Evolutionary conservation across 2,329 filamentous ascomycete genomes (phyloP), one percentile per base, ranked within the genome.

Genomic region (Xylaria sp.): DNA sequence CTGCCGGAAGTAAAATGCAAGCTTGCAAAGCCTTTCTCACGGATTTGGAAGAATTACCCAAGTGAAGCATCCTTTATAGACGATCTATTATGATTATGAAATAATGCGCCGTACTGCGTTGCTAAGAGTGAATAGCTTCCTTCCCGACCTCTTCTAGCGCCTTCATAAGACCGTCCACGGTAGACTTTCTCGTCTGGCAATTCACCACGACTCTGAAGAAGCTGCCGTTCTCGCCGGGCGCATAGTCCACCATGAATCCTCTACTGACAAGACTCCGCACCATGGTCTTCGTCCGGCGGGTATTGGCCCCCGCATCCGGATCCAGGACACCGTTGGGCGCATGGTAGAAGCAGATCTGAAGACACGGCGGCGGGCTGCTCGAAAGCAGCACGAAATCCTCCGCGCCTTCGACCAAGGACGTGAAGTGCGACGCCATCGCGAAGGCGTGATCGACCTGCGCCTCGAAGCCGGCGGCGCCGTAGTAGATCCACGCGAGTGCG

Each of bases 311-410:
- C 5, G 77, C 71, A 17, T 82, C 79, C 0, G 78, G 78, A 0
- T 79, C 74, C 51, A 92, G 71, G 65, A 79, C 74, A 2, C 89
- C 88, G 1, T 83, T 83, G 0, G 88, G 88, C 0, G 90, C 89
- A 75, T 92, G 94, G 79, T 97, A 97, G 79, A 98, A 98, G 83
- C 95, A 98, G 24, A 98, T 92, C 81, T 98, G 96, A 78, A 97
- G 82, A 81, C 95, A 98, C 0, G 93, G 93, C 55, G 94, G 90
- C 30, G 93, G 92, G 74, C 92, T 90, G 64, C 88, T 85, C 11
- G 89, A 92, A 2, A 97, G 88, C 17, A 97, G 84, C 19, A 87
- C 82, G 73, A 98, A 92, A 73, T 92, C 83, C 0, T 81, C 77
- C 50, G 85, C 84, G 14, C 81, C 55, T 4, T 83, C 57, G 2